Evolutionary conservation across 768 basidiomycete species (phyloP).

Genomic region (Russula earlei): DNA sequence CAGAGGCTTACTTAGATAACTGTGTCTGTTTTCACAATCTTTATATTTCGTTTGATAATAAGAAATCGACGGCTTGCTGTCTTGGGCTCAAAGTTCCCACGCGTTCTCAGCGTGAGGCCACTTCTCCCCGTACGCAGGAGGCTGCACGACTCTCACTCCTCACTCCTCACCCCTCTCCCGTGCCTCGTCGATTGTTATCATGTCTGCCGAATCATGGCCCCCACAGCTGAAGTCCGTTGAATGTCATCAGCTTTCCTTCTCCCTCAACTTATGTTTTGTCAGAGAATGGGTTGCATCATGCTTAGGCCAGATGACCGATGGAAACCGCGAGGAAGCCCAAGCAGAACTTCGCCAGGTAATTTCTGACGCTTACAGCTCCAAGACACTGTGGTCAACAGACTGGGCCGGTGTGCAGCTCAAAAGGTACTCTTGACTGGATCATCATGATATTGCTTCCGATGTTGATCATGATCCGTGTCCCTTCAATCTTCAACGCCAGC

Average conservation of each 20-base stretch:
- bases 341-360: conserved; percentile 95
- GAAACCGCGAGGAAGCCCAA: conserved; percentile 81
- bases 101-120: too few relatives aligned
- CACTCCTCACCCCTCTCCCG: not conserved
- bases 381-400: conserved; percentile 87
- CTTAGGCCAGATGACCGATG: conserved; percentile 82
- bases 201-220: conserved; percentile 77
- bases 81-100: conserved; percentile 5
- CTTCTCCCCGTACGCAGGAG: not conserved
- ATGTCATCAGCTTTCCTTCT: not conserved
- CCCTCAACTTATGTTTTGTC: conserved; percentile 19
- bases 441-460: not conserved
- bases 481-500: conserved; percentile 27
- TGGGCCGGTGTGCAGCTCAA: conserved; percentile 84
- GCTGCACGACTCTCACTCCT: not conserved
- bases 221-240: conserved; percentile 60
- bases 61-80: not conserved
- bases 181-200: conserved; percentile 21
- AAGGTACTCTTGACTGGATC: conserved; percentile 43
- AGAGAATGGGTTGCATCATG: conserved; percentile 96
- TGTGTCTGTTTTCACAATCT: conserved; percentile 10
- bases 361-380: conserved; percentile 78
- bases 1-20: conserved; percentile 11
- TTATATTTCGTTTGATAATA: not conserved
- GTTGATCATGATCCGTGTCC: not conserved